phyloP scores from a whole-genome alignment of 495 filamentous ascomycete species.

The Pseudomonodictys pantanalensis region DNA sequence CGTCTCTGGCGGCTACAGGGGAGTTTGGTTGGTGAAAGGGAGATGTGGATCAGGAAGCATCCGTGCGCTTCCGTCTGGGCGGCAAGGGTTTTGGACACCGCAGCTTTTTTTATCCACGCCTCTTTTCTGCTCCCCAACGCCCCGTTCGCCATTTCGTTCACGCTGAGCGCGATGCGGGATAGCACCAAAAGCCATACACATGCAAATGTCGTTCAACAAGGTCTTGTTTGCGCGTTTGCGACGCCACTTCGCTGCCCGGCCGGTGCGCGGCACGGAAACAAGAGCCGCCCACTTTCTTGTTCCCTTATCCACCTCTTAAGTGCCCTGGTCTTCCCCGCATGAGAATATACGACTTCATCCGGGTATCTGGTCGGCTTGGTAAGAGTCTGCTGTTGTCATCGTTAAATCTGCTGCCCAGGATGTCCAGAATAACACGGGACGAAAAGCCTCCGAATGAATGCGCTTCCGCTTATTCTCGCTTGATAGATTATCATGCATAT shows the following conservation, averaged over 20 bases:
- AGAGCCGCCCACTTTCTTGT: constrained; percentile 11
- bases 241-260: not conserved
- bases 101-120: constrained; percentile 7
- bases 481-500: too few relatives aligned
- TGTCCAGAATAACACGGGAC: constrained; percentile 18
- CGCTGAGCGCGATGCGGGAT: not conserved
- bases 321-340: constrained; percentile 3
- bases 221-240: too few relatives aligned
- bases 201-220: constrained; percentile 2
- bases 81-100: not conserved
- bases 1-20: too few relatives aligned
- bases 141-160: not conserved
- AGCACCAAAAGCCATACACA: too few relatives aligned
- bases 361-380: not conserved
- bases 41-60: too few relatives aligned
- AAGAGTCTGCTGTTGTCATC: not conserved
- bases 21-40: too few relatives aligned
- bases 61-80: too few relatives aligned
- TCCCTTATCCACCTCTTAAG: too few relatives aligned
- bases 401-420: not conserved
- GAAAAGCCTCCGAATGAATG: constrained; percentile 2
- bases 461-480: not conserved
- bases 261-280: not conserved
- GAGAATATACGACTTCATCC: not conserved
- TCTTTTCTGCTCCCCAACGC: not conserved